phyloP scores from a whole-genome alignment of 2,329 filamentous ascomycete species.

The Trichoderma arundinaceum region DNA sequence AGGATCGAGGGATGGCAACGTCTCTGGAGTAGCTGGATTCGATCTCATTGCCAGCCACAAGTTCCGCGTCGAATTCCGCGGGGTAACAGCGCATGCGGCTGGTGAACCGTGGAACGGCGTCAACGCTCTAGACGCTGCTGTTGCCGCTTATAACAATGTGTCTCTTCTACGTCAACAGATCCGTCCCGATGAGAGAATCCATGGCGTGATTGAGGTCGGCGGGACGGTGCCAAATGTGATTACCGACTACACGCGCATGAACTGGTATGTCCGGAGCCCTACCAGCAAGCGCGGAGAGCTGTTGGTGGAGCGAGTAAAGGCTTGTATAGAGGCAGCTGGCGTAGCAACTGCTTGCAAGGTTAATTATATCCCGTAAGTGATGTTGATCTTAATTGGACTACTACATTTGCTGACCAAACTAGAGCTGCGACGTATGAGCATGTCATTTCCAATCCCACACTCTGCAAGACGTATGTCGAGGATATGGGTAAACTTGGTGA shows the following conservation, averaged over 20 bases:
- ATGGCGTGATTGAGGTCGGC: conserved; percentile 47
- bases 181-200: conserved; percentile 45
- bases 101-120: conserved; percentile 46
- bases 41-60: conserved; percentile 44
- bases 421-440: conserved; percentile 51
- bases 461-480: conserved; percentile 51
- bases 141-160: conserved; percentile 45
- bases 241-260: conserved; percentile 47
- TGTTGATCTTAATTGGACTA: not conserved
- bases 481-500: conserved; percentile 51
- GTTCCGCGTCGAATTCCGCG: conserved; percentile 44
- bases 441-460: conserved; percentile 51
- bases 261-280: conserved; percentile 48
- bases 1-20: not conserved
- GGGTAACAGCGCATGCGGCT: conserved; percentile 46
- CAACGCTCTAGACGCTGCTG: conserved; percentile 49
- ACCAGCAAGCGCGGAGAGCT: conserved; percentile 41
- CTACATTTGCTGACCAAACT: not conserved
- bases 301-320: conserved; percentile 43
- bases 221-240: conserved; percentile 49
- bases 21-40: conserved; percentile 39
- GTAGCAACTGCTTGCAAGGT: conserved; percentile 45
- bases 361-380: conserved; percentile 45
- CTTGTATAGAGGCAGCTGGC: conserved; percentile 47
- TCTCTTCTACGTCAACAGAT: conserved; percentile 49